phyloP scores from a whole-genome alignment of 805 yeast species.

The Kuraishia borneana region DNA sequence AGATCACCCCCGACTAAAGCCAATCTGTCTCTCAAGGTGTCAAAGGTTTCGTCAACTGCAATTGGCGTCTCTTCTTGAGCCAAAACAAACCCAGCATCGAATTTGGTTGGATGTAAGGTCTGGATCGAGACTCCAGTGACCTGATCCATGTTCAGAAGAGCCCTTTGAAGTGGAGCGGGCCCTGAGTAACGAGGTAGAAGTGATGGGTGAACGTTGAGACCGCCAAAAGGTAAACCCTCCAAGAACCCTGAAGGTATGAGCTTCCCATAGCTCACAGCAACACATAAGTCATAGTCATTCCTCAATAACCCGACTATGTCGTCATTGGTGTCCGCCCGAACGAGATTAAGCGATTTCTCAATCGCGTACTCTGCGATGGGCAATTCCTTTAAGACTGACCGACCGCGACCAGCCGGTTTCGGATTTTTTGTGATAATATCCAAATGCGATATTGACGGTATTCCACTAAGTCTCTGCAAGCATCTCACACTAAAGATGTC shows the following conservation, averaged over 20 bases:
- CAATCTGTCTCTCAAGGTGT: slow-evolving; percentile 34
- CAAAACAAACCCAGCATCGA: slow-evolving; percentile 70
- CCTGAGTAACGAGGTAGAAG: slow-evolving; percentile 76
- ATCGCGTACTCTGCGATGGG: slow-evolving; percentile 38
- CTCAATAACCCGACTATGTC: slow-evolving; percentile 24
- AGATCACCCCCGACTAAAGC: slow-evolving; percentile 54
- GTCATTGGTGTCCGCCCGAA: slow-evolving; percentile 37
- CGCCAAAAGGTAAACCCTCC: slow-evolving; percentile 38
- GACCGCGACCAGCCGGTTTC: slow-evolving; percentile 53
- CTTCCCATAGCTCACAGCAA: slow-evolving; percentile 90
- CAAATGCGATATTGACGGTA: slow-evolving; percentile 14
- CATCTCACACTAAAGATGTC: slow-evolving; percentile 58
- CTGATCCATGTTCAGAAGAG: slow-evolving; percentile 52
- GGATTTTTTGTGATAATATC: slow-evolving; percentile 57
- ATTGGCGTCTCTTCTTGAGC: slow-evolving; percentile 40
- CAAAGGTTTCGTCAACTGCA: slow-evolving; percentile 28
- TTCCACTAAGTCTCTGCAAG: slow-evolving; percentile 24
- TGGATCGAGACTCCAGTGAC: slow-evolving; percentile 82
- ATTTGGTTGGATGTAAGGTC: slow-evolving; percentile 77
- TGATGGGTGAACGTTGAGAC: slow-evolving; percentile 90
- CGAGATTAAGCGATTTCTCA: slow-evolving; percentile 20
- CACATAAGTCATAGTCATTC: slow-evolving; percentile 42
- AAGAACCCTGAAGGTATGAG: slow-evolving; percentile 63
- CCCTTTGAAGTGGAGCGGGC: slow-evolving; percentile 79
- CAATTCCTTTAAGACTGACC: slow-evolving; percentile 32